A percentile compares a stretch with the other conserved stretches of the same genome.
phyloP scores from a whole-genome alignment of 257 asterid species.

The Oldenlandia corymbosa region DNA sequence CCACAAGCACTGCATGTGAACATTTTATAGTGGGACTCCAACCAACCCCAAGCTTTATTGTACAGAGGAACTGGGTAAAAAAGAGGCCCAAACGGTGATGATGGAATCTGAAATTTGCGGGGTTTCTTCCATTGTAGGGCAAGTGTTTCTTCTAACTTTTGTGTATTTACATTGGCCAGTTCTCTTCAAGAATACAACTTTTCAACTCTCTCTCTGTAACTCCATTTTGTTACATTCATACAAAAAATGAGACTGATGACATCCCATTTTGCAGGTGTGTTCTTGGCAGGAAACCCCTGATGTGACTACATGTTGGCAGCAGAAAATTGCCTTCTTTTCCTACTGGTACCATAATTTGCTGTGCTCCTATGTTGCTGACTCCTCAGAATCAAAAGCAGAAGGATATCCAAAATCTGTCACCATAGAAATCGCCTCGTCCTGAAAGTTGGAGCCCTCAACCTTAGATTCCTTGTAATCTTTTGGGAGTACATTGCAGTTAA shows the following conservation, averaged over 20 bases:
- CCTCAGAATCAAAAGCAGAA: conserved; percentile 42
- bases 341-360: not conserved
- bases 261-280: too few relatives aligned
- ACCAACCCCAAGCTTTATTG: not conserved
- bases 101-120: too few relatives aligned
- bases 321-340: not conserved
- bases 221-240: too few relatives aligned
- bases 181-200: not conserved
- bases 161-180: conserved; percentile 6
- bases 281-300: not conserved
- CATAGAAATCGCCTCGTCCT: conserved; percentile 50
- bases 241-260: too few relatives aligned
- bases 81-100: too few relatives aligned
- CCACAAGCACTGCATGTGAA: not conserved
- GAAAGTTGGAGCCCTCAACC: conserved; percentile 25
- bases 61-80: too few relatives aligned
- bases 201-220: too few relatives aligned
- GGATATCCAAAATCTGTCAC: conserved; percentile 38
- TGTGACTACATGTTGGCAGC: not conserved
- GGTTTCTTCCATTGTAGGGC: too few relatives aligned
- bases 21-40: not conserved
- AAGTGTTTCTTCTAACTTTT: not conserved
- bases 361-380: conserved; percentile 18
- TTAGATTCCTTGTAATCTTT: conserved; percentile 43
- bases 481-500: conserved; percentile 73